These are phyloP conservation scores for Talaromyces ruber DNA, from an alignment of 495 filamentous ascomycete species.

Conservation along the genomic window DNA sequence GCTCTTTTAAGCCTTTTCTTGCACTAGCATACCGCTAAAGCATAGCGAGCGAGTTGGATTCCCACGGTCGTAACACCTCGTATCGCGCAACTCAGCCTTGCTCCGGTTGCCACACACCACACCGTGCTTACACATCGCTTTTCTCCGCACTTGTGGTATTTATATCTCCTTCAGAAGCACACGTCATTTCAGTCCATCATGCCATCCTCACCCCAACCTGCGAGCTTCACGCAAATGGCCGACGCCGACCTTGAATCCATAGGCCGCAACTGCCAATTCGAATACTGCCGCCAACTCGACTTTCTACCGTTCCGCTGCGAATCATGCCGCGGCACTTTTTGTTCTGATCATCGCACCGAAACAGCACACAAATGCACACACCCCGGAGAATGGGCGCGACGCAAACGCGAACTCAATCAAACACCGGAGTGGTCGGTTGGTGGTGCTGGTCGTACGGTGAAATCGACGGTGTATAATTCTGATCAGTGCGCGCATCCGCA, in stretches of 20 bases:
- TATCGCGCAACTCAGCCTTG: not conserved
- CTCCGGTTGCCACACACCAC: not conserved
- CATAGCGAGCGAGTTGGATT: not conserved
- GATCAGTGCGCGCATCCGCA: conserved; percentile 62
- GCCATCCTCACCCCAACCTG: not conserved
- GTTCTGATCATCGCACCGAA: conserved; percentile 91
- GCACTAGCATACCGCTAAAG: not conserved
- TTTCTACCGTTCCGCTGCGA: conserved; percentile 95
- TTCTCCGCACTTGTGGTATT: not conserved
- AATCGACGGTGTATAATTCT: conserved; percentile 51
- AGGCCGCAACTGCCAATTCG: conserved; percentile 83
- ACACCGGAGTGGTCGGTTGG: conserved; percentile 11
- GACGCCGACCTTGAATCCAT: conserved; percentile 71
- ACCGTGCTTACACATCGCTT: not conserved
- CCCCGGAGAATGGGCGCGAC: conserved; percentile 79
- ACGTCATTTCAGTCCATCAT: not conserved
- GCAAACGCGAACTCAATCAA: conserved; percentile 31
- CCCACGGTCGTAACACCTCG: not conserved
- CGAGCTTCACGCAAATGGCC: conserved; percentile 44
- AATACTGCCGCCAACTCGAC: conserved; percentile 88
- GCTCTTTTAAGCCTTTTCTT: not conserved
- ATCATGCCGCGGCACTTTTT: conserved; percentile 78
- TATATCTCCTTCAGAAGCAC: not conserved
- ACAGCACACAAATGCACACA: conserved; percentile 70
- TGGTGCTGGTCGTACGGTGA: conserved; percentile 18